Conservation (phyloP, 352 stramenopile genomes). For the Paralagenidium karlingii region DNA sequence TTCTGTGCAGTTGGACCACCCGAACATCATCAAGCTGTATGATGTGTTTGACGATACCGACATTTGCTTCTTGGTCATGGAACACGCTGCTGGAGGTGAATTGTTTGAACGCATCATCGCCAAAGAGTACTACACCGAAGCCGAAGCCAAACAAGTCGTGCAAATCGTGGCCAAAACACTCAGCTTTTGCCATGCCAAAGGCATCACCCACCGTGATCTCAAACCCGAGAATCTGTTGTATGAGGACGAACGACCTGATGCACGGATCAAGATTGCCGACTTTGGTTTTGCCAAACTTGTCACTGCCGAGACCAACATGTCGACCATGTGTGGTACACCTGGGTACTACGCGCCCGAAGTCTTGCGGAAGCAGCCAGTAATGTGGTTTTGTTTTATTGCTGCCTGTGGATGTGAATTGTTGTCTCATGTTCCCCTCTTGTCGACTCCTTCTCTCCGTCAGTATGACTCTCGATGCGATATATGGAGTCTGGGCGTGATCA, state of each 20-base stretch:
- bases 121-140: slow-evolving; percentile 87
- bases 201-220: slow-evolving; percentile 93
- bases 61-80: slow-evolving; percentile 79
- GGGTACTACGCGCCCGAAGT: slow-evolving; percentile 81
- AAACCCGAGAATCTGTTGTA: slow-evolving; percentile 96
- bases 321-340: slow-evolving; percentile 61
- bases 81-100: slow-evolving; percentile 78
- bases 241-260: slow-evolving; percentile 60
- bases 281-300: slow-evolving; percentile 88
- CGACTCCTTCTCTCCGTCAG: too few relatives aligned
- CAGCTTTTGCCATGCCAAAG: slow-evolving; percentile 70
- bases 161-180: slow-evolving; percentile 79
- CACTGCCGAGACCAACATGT: slow-evolving; percentile 37
- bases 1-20: slow-evolving; percentile 44
- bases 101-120: slow-evolving; percentile 91
- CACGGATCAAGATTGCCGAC: slow-evolving; percentile 86
- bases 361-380: slow-evolving; percentile 54
- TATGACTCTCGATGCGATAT: slow-evolving; percentile 80
- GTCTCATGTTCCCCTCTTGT: too few relatives aligned
- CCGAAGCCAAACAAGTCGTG: slow-evolving; percentile 74
- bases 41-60: slow-evolving; percentile 62
- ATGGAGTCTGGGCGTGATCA: slow-evolving; percentile 81
- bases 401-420: too few relatives aligned
- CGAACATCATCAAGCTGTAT: slow-evolving; percentile 81
- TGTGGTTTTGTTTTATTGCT: too few relatives aligned